Conservation (phyloP, 805 yeast species). For the Tetrapisispora iriomotensis region DNA sequence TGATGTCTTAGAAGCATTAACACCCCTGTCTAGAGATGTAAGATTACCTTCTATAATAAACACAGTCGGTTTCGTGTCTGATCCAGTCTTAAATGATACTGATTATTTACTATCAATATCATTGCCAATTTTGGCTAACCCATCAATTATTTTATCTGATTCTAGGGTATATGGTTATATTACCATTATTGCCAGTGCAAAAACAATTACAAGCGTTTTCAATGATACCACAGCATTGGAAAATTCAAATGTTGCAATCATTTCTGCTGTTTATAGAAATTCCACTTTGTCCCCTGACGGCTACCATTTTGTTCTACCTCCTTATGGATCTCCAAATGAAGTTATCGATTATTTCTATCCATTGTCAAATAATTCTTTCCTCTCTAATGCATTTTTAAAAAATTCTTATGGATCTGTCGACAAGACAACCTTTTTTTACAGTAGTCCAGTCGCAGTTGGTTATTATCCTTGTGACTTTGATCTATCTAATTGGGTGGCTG, state of each 20-base stretch:
- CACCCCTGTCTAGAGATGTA: slow-evolving; percentile 41
- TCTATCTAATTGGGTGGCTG: slow-evolving; percentile 58
- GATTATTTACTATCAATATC: slow-evolving; percentile 63
- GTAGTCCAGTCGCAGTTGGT: slow-evolving; percentile 44
- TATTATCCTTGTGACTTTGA: slow-evolving; percentile 37
- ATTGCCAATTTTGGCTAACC: slow-evolving; percentile 61
- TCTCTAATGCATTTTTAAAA: slow-evolving; percentile 29
- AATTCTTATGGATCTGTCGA: slow-evolving; percentile 35
- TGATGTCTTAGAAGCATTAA: slow-evolving; percentile 31
- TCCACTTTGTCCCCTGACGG: slow-evolving; percentile 18
- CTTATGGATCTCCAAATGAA: slow-evolving; percentile 17
- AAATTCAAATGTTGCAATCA: slow-evolving; percentile 26
- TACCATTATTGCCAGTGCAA: slow-evolving; percentile 46
- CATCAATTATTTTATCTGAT: slow-evolving; percentile 53
- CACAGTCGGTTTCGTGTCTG: slow-evolving; percentile 45
- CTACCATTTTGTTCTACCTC: slow-evolving; percentile 37
- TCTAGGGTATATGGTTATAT: slow-evolving; percentile 63
- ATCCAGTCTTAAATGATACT: slow-evolving; percentile 47
- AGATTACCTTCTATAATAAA: slow-evolving; percentile 37
- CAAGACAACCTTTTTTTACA: slow-evolving; percentile 30
- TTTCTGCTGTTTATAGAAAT: slow-evolving; percentile 22
- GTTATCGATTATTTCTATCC: slow-evolving; percentile 19
- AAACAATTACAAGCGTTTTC: slow-evolving; percentile 32
- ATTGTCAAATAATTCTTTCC: slow-evolving; percentile 26
- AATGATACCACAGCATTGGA: slow-evolving; percentile 36